Base-by-base conservation (phyloP, 805 yeast genomes). In the Starmerella cellae region DNA sequence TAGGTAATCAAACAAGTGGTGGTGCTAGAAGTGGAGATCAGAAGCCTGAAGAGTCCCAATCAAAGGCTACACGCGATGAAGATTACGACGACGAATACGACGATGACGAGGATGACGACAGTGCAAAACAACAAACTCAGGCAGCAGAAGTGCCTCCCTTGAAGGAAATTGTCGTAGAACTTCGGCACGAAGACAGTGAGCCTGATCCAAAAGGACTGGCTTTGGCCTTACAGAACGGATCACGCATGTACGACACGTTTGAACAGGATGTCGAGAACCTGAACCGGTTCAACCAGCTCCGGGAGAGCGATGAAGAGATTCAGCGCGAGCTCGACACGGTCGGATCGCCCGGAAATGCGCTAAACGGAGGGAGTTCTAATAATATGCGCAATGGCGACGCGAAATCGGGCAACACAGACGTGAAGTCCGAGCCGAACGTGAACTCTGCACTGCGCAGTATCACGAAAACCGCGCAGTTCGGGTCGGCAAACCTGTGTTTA, bases 401-500 rank as follows among this genome's bases (percentile, higher is more conserved):
- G 10, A 31, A n/a, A 5, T 5, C 6, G 5, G 18, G 16, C 34
- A 16, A 14, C 34, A 31, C 14, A 8, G 18, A 11, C 13, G 21
- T 16, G 20, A 13, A 6, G 20, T 8, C 9, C 5, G 17, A 14
- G 6, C 32, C 32, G 6, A 29, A 6, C n/a, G 16, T 29, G 5
- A 10, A 8, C n/a, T 14, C 5, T 5, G 18, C 21, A 5, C 34
- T 31, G 34, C 19, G 34, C 11, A 26, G 26, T 4, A 22, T 45
- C 10, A 36, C 51, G 38, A 32, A 57, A 11, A 56, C 68, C 5
- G 73, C 70, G 45, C 66, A 68, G 43, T 61, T 75, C 41, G 88
- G 88, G 3, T 84, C 87, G 3, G 87, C 84, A 1, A 79, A 77
- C 51, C 61, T 80, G 29, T 77, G 85, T 3, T 65, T 91, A 39